Base-by-base conservation (phyloP, 73 alveolate genomes). In the Tetrahymena borealis region DNA sequence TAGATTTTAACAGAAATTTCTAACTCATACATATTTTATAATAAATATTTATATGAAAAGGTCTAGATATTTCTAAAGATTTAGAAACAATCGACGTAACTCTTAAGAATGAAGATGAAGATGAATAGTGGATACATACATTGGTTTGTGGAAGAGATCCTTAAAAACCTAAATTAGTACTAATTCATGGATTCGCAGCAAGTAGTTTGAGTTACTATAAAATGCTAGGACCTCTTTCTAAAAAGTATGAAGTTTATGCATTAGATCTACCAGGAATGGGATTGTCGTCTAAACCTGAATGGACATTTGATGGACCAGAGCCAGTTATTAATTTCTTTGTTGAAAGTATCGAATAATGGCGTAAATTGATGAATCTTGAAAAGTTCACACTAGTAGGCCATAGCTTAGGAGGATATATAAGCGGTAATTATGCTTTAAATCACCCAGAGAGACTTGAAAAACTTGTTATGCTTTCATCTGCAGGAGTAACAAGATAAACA, bases 361-460 rank as follows among this genome's bases (percentile, higher is more conserved):
- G 85, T 4, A 60, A 3, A 13, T 24, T 24, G 13, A 60, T 60
- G 85, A 60, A 60, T 60, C n/a, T 60, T 15, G 85, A 79, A 79
- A 79, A 38, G 41, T 38, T 79, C 20, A 79, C 41, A n/a, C 41
- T 37, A n/a, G 60, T 79, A 4, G 91, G 91, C 20, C 91, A 79
- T n/a, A 79, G 91, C 33, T 40, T 79, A 5, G 91, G 91, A 79
- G 91, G 91, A 31, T 79, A 37, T 79, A 79, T 79, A 39, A 79
- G 91, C 32, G 91, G 78, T 1, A 79, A 79, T 8, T 79, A 79
- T 38, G 91, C 91, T 18, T 8, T 36, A 38, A 4, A 2, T 3
- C 36, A 37, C 91, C 78, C 91, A 24, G 91, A 79, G 20, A 37
- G 13, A 38, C 20, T 79, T 13, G 60, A 79, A 10, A 38, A 79